Percentiles rank a stretch among this genome's conserved stretches.
These are phyloP conservation scores for Boletus edulis DNA, from an alignment of 768 basidiomycete genomes.

Conservation along the genomic window DNA sequence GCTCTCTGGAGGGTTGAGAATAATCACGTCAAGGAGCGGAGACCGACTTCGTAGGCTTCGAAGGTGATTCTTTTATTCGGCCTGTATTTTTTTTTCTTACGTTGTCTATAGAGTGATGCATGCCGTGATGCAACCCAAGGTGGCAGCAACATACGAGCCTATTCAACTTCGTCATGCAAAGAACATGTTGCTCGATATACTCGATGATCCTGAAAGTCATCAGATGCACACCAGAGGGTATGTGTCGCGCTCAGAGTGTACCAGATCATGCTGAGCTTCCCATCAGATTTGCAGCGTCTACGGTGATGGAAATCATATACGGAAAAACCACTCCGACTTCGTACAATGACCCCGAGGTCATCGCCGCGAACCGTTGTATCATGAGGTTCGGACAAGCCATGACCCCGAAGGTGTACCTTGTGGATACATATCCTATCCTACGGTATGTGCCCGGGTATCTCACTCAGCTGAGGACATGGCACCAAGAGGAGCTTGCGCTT, in stretches of 20 bases:
- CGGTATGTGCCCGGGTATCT: conserved; percentile 8
- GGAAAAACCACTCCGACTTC: conserved; percentile 6
- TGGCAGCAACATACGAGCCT: neutral
- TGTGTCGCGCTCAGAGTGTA: neutral
- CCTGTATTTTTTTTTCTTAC: neutral
- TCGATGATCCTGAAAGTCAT: neutral
- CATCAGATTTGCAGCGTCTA: conserved; percentile 5
- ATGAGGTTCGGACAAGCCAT: neutral
- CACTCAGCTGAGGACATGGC: conserved; percentile 1
- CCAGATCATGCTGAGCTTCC: neutral
- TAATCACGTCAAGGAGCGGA: conserved; percentile 25
- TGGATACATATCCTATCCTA: conserved; percentile 8
- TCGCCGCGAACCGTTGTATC: conserved; percentile 2
- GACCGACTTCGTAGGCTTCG: conserved; percentile 32
- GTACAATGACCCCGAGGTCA: conserved; percentile 5
- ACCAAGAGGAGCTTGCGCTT: conserved; percentile 8
- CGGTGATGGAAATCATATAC: neutral
- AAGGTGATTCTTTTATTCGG: conserved; percentile 6
- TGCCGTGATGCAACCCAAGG: neutral
- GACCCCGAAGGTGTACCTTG: neutral
- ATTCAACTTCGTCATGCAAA: conserved; percentile 1
- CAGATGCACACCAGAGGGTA: neutral
- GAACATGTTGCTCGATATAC: conserved; percentile 1
- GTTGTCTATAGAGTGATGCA: neutral
- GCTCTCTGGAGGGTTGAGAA: conserved; percentile 33